Conservation (phyloP, 2,329 filamentous ascomycete genomes). For the Penicillium vulpinum region DNA sequence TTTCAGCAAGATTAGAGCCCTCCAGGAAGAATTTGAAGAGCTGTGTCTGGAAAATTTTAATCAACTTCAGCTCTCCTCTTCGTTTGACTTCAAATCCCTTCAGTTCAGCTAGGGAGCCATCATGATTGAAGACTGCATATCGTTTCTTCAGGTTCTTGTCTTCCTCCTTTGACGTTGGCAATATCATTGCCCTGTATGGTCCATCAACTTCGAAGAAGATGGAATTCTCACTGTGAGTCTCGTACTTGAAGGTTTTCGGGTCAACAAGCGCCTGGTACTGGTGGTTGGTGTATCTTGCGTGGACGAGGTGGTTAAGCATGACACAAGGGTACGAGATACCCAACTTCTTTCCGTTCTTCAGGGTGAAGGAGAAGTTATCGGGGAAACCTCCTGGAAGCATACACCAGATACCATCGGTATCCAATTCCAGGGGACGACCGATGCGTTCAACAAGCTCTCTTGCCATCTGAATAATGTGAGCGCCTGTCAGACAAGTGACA, state of each 20-base stretch:
- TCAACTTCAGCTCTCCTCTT: constrained; percentile 95
- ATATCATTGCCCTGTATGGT: constrained; percentile 94
- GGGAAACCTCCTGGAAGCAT: constrained; percentile 96
- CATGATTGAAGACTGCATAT: constrained; percentile 98
- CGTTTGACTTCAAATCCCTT: constrained; percentile 98
- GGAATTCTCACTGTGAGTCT: constrained; percentile 96
- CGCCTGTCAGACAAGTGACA: constrained; percentile 94
- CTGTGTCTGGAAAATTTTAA: constrained; percentile 99
- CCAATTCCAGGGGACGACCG: constrained; percentile 86
- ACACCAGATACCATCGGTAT: constrained; percentile 99
- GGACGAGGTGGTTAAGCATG: constrained; percentile 97
- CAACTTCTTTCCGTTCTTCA: constrained; percentile 95
- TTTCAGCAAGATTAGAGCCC: constrained; percentile 80
- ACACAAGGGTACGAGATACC: constrained; percentile 97
- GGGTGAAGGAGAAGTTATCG: constrained; percentile 90
- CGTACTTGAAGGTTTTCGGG: constrained; percentile 77
- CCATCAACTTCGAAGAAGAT: constrained; percentile 99
- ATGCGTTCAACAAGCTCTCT: constrained; percentile 90
- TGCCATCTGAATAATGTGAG: constrained; percentile 95
- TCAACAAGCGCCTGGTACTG: constrained; percentile 93
- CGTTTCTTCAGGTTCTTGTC: constrained; percentile 99
- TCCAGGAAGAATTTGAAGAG: constrained; percentile 99
- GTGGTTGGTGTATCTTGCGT: constrained; percentile 92
- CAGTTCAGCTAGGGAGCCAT: constrained; percentile 89
- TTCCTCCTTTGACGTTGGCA: constrained; percentile 97